Evolutionary conservation across 2,329 filamentous ascomycete species (phyloP).

Genomic region (Aspergillus fischeri): DNA sequence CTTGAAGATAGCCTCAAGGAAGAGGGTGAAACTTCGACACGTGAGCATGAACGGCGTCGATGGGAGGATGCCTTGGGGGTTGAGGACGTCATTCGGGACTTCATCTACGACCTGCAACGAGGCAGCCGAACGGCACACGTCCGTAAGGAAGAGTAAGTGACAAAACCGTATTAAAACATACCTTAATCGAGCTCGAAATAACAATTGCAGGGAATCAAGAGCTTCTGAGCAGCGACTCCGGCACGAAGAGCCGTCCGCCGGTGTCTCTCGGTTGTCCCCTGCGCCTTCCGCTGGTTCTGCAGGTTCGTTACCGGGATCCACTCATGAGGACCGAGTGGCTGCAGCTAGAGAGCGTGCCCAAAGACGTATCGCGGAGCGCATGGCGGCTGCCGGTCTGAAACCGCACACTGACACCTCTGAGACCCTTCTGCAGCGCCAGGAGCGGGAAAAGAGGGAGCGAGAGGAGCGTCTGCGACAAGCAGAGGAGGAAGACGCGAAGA

Average conservation of each 20-base stretch:
- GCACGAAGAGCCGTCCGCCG: slow-evolving; percentile 49
- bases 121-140: slow-evolving; percentile 74
- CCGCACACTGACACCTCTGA: slow-evolving; percentile 75
- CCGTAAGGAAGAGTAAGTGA: slow-evolving; percentile 55
- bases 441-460: slow-evolving; percentile 82
- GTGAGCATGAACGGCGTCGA: slow-evolving; percentile 83
- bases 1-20: slow-evolving; percentile 87
- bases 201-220: slow-evolving; percentile 50
- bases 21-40: slow-evolving; percentile 66
- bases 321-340: slow-evolving; percentile 86
- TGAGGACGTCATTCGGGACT: slow-evolving; percentile 93
- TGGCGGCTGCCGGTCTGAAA: slow-evolving; percentile 89
- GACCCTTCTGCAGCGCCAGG: slow-evolving; percentile 74
- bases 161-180: background rate
- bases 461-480: slow-evolving; percentile 84
- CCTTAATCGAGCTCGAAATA: slow-evolving; percentile 7
- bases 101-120: slow-evolving; percentile 93
- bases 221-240: slow-evolving; percentile 51
- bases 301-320: slow-evolving; percentile 79
- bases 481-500: slow-evolving; percentile 86
- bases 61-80: slow-evolving; percentile 97
- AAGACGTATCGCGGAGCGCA: slow-evolving; percentile 90
- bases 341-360: slow-evolving; percentile 98
- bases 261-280: slow-evolving; percentile 38
- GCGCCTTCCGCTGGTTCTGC: slow-evolving; percentile 51